A percentile compares a stretch with the other conserved stretches of the same genome.
These are phyloP conservation scores for Leptographium galeiforme DNA, from an alignment of 2,329 filamentous ascomycete genomes.

Conservation along the genomic window DNA sequence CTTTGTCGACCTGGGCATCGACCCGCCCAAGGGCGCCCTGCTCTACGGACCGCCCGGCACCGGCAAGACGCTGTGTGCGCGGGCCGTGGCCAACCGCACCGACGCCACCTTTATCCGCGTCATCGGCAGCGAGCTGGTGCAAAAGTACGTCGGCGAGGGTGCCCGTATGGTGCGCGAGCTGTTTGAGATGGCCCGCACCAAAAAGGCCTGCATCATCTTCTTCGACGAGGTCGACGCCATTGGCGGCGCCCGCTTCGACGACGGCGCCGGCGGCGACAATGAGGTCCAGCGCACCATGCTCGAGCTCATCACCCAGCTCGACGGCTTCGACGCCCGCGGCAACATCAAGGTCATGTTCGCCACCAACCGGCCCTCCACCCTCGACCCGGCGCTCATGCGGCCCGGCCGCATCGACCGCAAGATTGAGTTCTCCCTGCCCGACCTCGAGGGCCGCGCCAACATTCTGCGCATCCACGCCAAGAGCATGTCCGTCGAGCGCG, in stretches of 20 bases:
- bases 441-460: conserved; percentile 93
- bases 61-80: conserved; percentile 95
- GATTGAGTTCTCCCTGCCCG: conserved; percentile 95
- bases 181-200: conserved; percentile 98
- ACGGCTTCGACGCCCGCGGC: conserved; percentile 95
- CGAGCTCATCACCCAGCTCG: conserved; percentile 93
- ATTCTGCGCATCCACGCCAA: conserved; percentile 97
- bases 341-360: conserved; percentile 99
- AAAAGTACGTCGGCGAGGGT: conserved; percentile 98
- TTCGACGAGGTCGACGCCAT: conserved; percentile 99
- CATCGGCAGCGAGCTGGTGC: conserved; percentile 92
- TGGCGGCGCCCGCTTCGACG: conserved; percentile 96
- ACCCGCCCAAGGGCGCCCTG: conserved; percentile 92
- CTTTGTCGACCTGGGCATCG: conserved; percentile 97
- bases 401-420: conserved; percentile 97
- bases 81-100: conserved; percentile 94
- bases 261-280: conserved; percentile 89
- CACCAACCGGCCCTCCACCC: conserved; percentile 98
- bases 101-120: conserved; percentile 98
- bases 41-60: conserved; percentile 95
- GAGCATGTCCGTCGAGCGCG: conserved; percentile 97
- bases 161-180: conserved; percentile 97
- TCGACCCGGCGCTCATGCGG: conserved; percentile 90
- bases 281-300: conserved; percentile 98
- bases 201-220: conserved; percentile 99